Percentiles rank a stretch among this genome's conserved stretches.
These are phyloP conservation scores for Fragilaria crotonensis DNA, from an alignment of 108 stramenopile genomes.

Conservation along the genomic window DNA sequence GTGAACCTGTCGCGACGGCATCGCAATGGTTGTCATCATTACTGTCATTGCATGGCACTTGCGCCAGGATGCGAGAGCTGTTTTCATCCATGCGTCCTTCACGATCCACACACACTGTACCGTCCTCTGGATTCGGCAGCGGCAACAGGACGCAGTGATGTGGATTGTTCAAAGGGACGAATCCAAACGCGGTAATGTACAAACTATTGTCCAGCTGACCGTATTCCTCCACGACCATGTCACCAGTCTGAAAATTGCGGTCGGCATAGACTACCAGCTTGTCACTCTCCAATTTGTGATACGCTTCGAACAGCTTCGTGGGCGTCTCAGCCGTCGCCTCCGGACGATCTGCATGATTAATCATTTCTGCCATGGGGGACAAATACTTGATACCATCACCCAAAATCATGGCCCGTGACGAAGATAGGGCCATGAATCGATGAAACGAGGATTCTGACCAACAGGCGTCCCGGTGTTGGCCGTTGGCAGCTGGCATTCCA, in stretches of 20 bases:
- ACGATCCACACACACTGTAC: neutral
- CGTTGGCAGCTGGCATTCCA: neutral
- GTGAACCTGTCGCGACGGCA: too few species aligned
- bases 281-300: neutral
- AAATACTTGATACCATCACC: conserved; percentile 53
- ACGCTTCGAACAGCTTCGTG: conserved; percentile 41
- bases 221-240: conserved; percentile 80
- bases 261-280: conserved; percentile 20
- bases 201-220: conserved; percentile 69
- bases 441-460: conserved; percentile 22
- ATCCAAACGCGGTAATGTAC: conserved; percentile 74
- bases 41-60: too few species aligned
- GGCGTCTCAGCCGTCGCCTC: conserved; percentile 26
- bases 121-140: neutral
- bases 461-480: neutral
- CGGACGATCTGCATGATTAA: conserved; percentile 56
- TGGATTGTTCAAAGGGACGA: conserved; percentile 80
- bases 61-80: too few species aligned
- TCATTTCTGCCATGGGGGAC: conserved; percentile 77
- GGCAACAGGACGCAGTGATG: conserved; percentile 62
- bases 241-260: conserved; percentile 7
- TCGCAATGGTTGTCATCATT: too few species aligned
- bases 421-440: conserved; percentile 44
- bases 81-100: too few species aligned
- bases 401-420: conserved; percentile 68